A percentile compares a stretch with the other conserved stretches of the same genome.
phyloP scores from a whole-genome alignment of 208 protist species.

The Vickermania ingenoplastis region DNA sequence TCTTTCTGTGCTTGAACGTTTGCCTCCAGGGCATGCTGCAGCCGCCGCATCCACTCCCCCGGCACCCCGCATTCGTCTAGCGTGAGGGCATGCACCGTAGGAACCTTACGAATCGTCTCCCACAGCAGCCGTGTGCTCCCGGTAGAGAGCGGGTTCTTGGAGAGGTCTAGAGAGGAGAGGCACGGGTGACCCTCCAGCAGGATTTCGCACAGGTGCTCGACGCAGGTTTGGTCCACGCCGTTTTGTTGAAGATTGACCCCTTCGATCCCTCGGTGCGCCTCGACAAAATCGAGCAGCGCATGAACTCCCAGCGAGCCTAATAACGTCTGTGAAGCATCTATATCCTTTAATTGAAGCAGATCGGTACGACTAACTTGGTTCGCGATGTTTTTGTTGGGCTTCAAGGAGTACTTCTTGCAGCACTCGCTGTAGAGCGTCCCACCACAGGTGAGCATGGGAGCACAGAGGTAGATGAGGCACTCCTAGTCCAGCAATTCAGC shows the following conservation, averaged over 20 bases:
- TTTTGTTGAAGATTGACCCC: constrained; percentile 53
- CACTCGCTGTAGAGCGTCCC: constrained; percentile 50
- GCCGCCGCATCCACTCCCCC: constrained; percentile 53
- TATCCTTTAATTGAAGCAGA: constrained; percentile 26
- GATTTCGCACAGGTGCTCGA: constrained; percentile 51
- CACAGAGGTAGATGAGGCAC: too few relatives aligned
- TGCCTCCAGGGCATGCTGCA: constrained; percentile 41
- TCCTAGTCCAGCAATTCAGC: too few relatives aligned
- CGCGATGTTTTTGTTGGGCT: constrained; percentile 56
- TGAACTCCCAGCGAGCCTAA: constrained; percentile 57
- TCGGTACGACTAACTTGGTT: constrained; percentile 40
- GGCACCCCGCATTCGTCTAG: constrained; percentile 42
- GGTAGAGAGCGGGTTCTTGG: constrained; percentile 56
- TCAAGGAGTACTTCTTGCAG: constrained; percentile 43
- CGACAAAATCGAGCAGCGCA: constrained; percentile 59
- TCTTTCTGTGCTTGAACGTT: constrained; percentile 36
- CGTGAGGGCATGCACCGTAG: constrained; percentile 21
- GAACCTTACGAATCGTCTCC: constrained; percentile 29
- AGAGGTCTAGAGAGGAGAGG: constrained; percentile 49
- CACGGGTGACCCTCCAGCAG: constrained; percentile 31
- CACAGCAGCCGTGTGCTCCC: constrained; percentile 55
- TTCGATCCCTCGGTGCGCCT: constrained; percentile 43
- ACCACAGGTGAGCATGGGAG: neutral
- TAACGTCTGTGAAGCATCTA: constrained; percentile 74
- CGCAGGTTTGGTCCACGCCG: constrained; percentile 41